Percentiles rank a stretch among this genome's conserved stretches.
These are phyloP conservation scores for Metarhizium humberi DNA, from an alignment of 2,329 filamentous ascomycete genomes.

Conservation along the genomic window DNA sequence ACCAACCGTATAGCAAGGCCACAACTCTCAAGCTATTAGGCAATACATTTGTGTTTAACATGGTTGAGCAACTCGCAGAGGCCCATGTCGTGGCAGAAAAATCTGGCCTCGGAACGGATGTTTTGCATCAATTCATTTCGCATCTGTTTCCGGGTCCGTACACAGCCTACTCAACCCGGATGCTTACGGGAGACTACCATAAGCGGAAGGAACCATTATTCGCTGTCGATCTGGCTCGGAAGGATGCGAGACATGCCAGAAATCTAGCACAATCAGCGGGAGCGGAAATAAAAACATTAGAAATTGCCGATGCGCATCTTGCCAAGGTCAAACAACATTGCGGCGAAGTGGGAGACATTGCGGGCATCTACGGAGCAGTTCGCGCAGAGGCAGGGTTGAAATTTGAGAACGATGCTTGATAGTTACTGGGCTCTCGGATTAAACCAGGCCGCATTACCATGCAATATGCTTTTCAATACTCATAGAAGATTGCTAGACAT, in stretches of 20 bases:
- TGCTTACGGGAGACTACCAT: conserved; percentile 69
- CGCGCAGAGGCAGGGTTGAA: conserved; percentile 64
- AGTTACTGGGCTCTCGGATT: not conserved
- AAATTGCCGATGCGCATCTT: conserved; percentile 61
- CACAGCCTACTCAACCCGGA: conserved; percentile 62
- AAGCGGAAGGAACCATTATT: conserved; percentile 72
- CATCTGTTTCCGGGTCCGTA: conserved; percentile 69
- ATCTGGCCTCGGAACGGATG: conserved; percentile 60
- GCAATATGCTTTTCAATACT: not conserved
- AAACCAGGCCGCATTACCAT: not conserved
- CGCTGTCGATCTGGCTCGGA: conserved; percentile 70
- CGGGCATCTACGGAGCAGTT: conserved; percentile 72
- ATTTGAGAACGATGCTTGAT: not conserved
- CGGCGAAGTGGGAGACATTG: conserved; percentile 67
- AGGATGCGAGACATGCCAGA: conserved; percentile 70
- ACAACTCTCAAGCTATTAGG: conserved; percentile 72
- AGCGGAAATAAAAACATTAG: conserved; percentile 51
- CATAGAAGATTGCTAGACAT: too few relatives aligned
- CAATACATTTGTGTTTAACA: conserved; percentile 78
- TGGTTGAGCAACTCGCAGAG: conserved; percentile 72
- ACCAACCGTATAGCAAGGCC: conserved; percentile 59
- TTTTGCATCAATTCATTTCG: conserved; percentile 63
- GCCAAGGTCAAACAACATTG: conserved; percentile 56
- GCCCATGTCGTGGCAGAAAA: conserved; percentile 74
- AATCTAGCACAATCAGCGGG: conserved; percentile 55